These are phyloP conservation scores for Gossypium arboreum DNA, from an alignment of 345 rosid species.

Conservation along the genomic window DNA sequence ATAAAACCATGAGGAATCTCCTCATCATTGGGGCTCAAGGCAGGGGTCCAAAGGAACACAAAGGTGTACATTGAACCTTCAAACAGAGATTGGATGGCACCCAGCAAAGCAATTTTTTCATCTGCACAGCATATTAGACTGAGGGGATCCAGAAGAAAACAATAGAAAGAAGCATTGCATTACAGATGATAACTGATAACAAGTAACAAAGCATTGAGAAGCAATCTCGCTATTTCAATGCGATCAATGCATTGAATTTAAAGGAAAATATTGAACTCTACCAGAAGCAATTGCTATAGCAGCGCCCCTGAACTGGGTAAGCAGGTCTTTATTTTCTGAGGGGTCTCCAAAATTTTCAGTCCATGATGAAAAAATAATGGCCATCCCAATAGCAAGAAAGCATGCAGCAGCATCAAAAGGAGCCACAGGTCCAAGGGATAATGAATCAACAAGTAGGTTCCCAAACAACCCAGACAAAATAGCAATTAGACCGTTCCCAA, in stretches of 20 bases:
- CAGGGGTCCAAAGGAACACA: constrained; percentile 98
- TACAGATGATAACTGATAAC: not conserved
- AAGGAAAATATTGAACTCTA: constrained; percentile 28
- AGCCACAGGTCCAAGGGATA: constrained; percentile 87
- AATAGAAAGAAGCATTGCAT: constrained; percentile 11
- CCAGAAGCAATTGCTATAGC: constrained; percentile 95
- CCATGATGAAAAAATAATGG: constrained; percentile 77
- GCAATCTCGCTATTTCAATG: not conserved
- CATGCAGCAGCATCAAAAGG: constrained; percentile 97
- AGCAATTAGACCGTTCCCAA: constrained; percentile 92
- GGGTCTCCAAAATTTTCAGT: constrained; percentile 86
- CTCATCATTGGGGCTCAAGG: constrained; percentile 83
- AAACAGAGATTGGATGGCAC: constrained; percentile 93
- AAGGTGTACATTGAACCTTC: constrained; percentile 99
- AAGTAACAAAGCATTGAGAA: constrained; percentile 6
- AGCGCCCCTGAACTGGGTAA: constrained; percentile 89
- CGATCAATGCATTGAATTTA: constrained; percentile 9
- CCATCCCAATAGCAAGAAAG: constrained; percentile 94
- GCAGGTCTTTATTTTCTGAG: constrained; percentile 82
- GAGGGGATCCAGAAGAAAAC: not conserved
- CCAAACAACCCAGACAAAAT: constrained; percentile 82
- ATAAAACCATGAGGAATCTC: constrained; percentile 96
- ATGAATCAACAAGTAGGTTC: constrained; percentile 68
- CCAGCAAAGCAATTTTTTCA: constrained; percentile 92
- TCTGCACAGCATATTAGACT: constrained; percentile 36